Evolutionary conservation across 257 asterid genomes (phyloP), one percentile per base, ranked within the genome.

Genomic region (Fraxinus quadrangulata): DNA sequence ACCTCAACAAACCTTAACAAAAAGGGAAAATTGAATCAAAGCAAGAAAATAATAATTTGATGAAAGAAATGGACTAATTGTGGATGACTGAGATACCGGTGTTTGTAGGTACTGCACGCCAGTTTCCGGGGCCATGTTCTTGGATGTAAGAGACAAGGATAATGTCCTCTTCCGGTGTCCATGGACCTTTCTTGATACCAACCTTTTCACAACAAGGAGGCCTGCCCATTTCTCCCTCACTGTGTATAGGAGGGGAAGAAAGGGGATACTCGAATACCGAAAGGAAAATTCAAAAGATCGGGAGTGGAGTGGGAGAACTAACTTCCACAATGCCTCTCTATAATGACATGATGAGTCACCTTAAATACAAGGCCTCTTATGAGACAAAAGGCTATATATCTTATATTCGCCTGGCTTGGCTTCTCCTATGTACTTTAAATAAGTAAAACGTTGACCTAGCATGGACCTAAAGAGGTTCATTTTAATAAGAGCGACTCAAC

Each of bases 101-200:
- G 56, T 88, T 90, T 0, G 94, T 92, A 63, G 98, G 97, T 0
- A 94, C 97, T 0, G 97, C 89, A 75, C 96, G 83, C 98, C 98
- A 94, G 70, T 92, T 94, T 1, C 98, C 97, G 8, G 98, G 97
- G 19, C 98, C 98, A 78, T 94, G 96, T 86, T 92, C 92, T 84
- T 94, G 97, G 80, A 94, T 90, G 79, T 94, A 94, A 2, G 98
- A 94, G 1, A 94, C 98, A 63, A 94, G 79, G 80, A 92, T 83
- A 80, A 90, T 92, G 73, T 94, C 98, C 86, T 94, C 98, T 74
- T 94, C 97, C 5, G 98, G 98, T 72, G 98, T 94, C 98, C 98
- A 94, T 16, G 98, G 97, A 28, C 98, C 97, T 88, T 94, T 94
- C 93, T 94, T 94, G 90, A 94, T 88, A 4, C 97, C 97, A 51